Base-by-base conservation (phyloP, 306 rosid species). In the Cucurbita moschata region DNA sequence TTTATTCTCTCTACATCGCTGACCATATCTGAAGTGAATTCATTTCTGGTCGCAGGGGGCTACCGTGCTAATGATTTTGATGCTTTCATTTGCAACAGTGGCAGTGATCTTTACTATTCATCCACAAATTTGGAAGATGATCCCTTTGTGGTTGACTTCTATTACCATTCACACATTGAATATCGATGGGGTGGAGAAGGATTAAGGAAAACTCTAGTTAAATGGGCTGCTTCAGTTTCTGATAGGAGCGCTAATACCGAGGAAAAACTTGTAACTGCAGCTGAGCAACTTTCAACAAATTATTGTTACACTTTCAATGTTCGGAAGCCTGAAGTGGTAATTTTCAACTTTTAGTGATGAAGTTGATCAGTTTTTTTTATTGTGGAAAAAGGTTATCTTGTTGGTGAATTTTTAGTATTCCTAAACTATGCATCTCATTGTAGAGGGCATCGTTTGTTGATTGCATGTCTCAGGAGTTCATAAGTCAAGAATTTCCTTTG, bases 171-270 rank as follows among this genome's bases (percentile, higher is more conserved):
- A 15, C 99, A 91, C 79, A 87, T 95, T 40, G 99, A 95, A 77
- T 87, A 89, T 77, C 95, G 90, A 59, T 95, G 99, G 99, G 99
- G 99, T 21, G 97, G 97, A 80, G 99, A 95, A 81, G 99, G 99
- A 38, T 82, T 95, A 82, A 89, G 99, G 80, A 95, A 95, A 85
- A 88, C 96, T 56, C 80, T 95, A 74, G 78, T 95, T 75, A 97
- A 97, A 47, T 95, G 97, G 97, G 96, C 90, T 63, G 44, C 81
- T 72, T 85, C 96, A 47, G 56, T 86, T 57, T 80, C 81, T 71
- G 91, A 85, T 72, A 91, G 78, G 84, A 87, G 84, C 86, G 56
- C 77, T 76, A 86, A 60, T 55, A 79, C 39, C 37, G 81, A 16
- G 15, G 90, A 83, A 76, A 88, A 86, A 69, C 77, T 88, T 77